Percentiles rank a stretch among this genome's conserved stretches.
These are phyloP conservation scores for Cornus kousa DNA, from an alignment of 148 eudicot genomes.

Conservation along the genomic window DNA sequence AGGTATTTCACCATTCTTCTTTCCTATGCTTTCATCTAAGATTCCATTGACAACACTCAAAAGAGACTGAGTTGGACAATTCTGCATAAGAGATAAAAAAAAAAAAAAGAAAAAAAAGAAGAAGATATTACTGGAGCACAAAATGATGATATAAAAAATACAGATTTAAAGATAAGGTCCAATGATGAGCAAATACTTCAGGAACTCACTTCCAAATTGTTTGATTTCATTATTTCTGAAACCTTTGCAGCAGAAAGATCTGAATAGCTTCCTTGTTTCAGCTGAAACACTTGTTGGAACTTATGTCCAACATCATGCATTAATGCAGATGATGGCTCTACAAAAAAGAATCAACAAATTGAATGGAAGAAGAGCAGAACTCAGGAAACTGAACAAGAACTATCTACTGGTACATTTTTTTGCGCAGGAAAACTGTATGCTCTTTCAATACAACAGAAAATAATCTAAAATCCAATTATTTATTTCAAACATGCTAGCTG, in stretches of 20 bases:
- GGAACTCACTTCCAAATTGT: conserved; percentile 74
- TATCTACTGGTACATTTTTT: no score
- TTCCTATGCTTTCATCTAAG: conserved; percentile 79
- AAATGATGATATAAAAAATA: background rate
- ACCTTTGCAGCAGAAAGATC: conserved; percentile 77
- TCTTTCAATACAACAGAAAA: background rate
- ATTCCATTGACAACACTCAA: conserved; percentile 77
- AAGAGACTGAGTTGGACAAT: conserved; percentile 92
- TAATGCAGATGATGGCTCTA: conserved; percentile 53
- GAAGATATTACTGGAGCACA: background rate
- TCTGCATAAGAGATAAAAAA: conserved; percentile 46
- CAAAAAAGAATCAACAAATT: background rate
- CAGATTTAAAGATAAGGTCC: background rate
- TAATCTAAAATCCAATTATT: background rate
- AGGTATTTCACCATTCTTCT: conserved; percentile 79
- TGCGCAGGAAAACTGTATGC: background rate
- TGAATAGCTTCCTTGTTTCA: conserved; percentile 59
- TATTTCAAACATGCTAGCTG: background rate
- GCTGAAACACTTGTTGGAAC: conserved; percentile 83
- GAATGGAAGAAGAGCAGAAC: background rate
- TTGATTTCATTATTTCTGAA: conserved; percentile 82
- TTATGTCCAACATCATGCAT: conserved; percentile 57
- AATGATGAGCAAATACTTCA: background rate
- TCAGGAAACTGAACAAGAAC: background rate
- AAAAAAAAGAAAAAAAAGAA: no score